These are phyloP conservation scores for Thielaviopsis punctulata DNA, from an alignment of 2,329 filamentous ascomycete genomes.

Conservation along the genomic window DNA sequence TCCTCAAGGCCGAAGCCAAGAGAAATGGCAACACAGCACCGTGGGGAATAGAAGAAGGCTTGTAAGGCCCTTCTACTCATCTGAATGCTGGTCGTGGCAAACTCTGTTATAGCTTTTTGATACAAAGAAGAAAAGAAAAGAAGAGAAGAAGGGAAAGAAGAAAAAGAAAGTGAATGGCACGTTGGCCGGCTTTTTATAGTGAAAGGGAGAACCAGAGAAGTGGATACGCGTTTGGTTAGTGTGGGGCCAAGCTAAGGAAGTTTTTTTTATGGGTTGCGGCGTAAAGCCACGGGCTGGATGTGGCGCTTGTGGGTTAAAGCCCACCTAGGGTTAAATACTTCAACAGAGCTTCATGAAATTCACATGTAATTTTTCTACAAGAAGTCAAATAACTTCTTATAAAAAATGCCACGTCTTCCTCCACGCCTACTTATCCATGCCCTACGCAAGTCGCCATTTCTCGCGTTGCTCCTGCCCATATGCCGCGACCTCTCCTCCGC, in stretches of 20 bases:
- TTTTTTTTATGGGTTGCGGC: not conserved
- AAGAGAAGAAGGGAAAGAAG: constrained; percentile 6
- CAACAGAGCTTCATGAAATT: not conserved
- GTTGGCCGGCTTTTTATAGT: constrained; percentile 7
- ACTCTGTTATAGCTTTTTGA: constrained; percentile 13
- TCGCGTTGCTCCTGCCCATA: constrained; percentile 43
- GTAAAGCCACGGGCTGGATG: not conserved
- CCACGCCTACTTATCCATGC: constrained; percentile 39
- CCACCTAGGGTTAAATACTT: not conserved
- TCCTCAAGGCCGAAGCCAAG: constrained; percentile 9
- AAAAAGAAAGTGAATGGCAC: constrained; percentile 1
- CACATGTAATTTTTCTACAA: not conserved
- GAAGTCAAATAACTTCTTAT: not conserved
- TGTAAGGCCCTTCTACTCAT: constrained; percentile 1
- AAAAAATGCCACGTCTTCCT: constrained; percentile 44
- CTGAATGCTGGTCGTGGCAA: constrained; percentile 13
- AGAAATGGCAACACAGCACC: constrained; percentile 13
- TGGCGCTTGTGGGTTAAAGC: not conserved
- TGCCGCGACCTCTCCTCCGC: constrained; percentile 48
- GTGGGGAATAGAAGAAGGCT: no score
- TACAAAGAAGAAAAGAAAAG: constrained; percentile 11
- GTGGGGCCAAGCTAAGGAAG: not conserved
- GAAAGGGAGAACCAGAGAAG: not conserved
- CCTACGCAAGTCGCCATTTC: constrained; percentile 32
- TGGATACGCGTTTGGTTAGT: not conserved